Base-by-base conservation (phyloP, 2,329 filamentous ascomycete genomes). In the Metarhizium guizhouense region DNA sequence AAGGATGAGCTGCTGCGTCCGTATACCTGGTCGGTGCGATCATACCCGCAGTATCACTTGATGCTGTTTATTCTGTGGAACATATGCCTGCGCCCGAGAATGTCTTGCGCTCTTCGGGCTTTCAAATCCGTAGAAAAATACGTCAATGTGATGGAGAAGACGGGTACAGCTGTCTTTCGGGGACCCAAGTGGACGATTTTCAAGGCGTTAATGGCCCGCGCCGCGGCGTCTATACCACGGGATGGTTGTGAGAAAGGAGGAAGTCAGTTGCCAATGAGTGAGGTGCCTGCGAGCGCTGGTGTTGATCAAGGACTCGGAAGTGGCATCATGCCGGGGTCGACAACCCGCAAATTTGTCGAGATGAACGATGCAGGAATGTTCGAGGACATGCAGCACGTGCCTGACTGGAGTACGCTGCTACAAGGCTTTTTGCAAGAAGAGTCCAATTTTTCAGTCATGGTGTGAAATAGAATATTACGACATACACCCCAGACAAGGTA, bases 51-150 rank as follows among this genome's bases (percentile, higher is more conserved):
- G 59, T 76, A 72, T 20, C 70, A 76, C 53, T 65, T 73, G 36
- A 63, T 76, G 20, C 70, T 75, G 2, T 76, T 75, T 55, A 62
- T 74, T 0, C 62, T 78, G 2, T 75, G 75, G 66, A 68, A 75
- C 55, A 57, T 76, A 2, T 74, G 73, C 55, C 65, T 76, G 4
- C 66, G 61, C 52, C 74, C 74, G 0, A 57, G 58, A 0, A 70
- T 68, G 0, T 60, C 61, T 0, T 62, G 68, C 18, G 74, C 48
- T 5, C 29, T 36, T 29, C 34, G 40, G n/a, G 53, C 70, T 0
- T 74, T 75, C 67, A 48, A 59, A 0, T 55, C 54, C 0, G 61
- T 66, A 0, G 60, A 64, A 8, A 3, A 49, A 0, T 63, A 66
- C 2, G 52, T 60, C 2, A 51, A 42, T 1, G 40, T 32, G 16